These are phyloP conservation scores for Pseudogymnoascus sp. DNA, from an alignment of 2,329 filamentous ascomycete genomes.

Conservation along the genomic window DNA sequence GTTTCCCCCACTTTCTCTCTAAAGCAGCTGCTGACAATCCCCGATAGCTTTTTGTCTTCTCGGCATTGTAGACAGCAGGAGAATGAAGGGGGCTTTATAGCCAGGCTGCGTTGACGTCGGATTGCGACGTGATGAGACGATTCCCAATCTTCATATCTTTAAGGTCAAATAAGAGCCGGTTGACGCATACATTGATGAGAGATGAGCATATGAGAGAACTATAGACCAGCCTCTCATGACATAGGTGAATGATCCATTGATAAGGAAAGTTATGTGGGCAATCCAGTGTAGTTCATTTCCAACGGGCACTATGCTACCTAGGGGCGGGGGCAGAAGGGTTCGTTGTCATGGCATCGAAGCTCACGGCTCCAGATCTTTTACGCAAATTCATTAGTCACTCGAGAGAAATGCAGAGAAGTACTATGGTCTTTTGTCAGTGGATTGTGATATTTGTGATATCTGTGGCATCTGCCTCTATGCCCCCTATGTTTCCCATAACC, in stretches of 20 bases:
- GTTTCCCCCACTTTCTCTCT: neutral
- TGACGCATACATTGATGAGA: conserved; percentile 11
- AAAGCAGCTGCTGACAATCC: conserved; percentile 15
- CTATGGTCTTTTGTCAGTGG: neutral
- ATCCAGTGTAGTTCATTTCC: conserved; percentile 1
- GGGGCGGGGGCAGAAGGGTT: neutral
- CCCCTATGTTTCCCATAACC: neutral
- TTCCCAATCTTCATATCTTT: conserved; percentile 9
- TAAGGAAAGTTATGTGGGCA: conserved; percentile 8
- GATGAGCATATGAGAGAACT: conserved; percentile 10
- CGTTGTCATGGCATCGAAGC: neutral
- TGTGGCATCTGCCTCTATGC: neutral
- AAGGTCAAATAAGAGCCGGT: conserved; percentile 4
- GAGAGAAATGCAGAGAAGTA: conserved; percentile 8
- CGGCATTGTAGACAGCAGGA: conserved; percentile 50
- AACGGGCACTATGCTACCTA: neutral
- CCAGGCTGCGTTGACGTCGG: conserved; percentile 27
- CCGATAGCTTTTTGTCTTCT: conserved; percentile 66
- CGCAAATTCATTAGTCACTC: conserved; percentile 7
- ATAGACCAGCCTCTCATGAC: conserved; percentile 9
- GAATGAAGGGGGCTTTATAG: conserved; percentile 23
- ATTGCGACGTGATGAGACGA: conserved; percentile 17
- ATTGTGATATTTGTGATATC: neutral
- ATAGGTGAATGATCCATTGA: conserved; percentile 8
- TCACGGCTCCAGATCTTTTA: conserved; percentile 7